These are phyloP conservation scores for Taphrina betulina DNA, from an alignment of 1,139 yeast species.

Conservation along the genomic window DNA sequence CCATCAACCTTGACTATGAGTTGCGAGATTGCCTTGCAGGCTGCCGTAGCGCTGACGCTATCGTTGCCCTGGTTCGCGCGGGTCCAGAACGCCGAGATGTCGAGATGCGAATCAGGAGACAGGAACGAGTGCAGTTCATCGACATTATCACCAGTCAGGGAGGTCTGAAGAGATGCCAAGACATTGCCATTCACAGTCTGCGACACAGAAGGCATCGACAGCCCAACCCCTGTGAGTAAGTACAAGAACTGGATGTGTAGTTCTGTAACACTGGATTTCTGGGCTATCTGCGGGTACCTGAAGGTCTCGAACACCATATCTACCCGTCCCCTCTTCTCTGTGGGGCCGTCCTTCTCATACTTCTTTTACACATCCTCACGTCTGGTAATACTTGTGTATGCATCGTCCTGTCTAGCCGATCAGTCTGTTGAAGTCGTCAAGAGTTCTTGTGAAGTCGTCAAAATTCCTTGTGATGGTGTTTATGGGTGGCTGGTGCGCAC, in stretches of 20 bases:
- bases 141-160: neutral
- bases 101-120: conserved; percentile 7
- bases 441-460: too few species aligned
- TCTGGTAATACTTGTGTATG: conserved; percentile 6
- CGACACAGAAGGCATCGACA: neutral
- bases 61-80: conserved; percentile 10
- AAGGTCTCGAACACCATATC: neutral
- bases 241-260: neutral
- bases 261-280: too few species aligned
- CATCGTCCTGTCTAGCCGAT: too few species aligned
- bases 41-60: conserved; percentile 7
- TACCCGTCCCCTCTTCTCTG: neutral
- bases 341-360: neutral
- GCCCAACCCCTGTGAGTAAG: neutral
- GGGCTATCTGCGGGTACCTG: too few species aligned
- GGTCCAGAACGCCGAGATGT: conserved; percentile 15
- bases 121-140: conserved; percentile 15
- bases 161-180: conserved; percentile 2
- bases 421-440: too few species aligned
- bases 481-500: too few species aligned
- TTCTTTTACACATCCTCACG: neutral
- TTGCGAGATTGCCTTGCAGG: conserved; percentile 17
- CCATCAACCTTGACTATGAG: conserved; percentile 39
- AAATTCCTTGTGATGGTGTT: too few species aligned
- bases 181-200: neutral